Evolutionary conservation across 176 grass and related monocot species (phyloP), one percentile per base, ranked within the genome.

Genomic region (Bromus sterilis): DNA sequence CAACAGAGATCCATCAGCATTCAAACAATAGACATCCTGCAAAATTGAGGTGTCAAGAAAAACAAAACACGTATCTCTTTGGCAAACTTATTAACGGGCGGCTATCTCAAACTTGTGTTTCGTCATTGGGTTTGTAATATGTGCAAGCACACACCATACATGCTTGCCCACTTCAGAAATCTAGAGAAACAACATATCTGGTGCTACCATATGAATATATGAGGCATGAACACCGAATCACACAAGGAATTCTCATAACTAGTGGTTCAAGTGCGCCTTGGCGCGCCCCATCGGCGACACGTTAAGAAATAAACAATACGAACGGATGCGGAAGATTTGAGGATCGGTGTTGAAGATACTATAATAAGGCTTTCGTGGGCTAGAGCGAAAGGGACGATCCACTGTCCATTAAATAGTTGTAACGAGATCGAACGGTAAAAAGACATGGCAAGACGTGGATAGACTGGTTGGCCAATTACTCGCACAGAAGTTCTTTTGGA

Each of bases 1-100:
- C 1, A 95, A 95, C 21, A 98, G 79, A 76, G 88, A 94, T 37
- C 92, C 95, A 77, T 98, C 95, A 75, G 92, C 84, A 88, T 95
- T 98, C 63, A 98, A 88, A 79, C 90, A 93, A 86, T 91, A 95
- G 60, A 98, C 82, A 89, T 95, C 92, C 95, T 98, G 86, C 62
- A 90, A 90, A 84, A 62, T 15, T 36, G 64, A 56, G 24, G 46
- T 18, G 11, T 72, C 37, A 85, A 84, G 64, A 67, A 42, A 80
- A 64, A 74, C 12, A 25, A 77, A 90, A 75, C 13, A 79, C 20
- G 80, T 7, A 60, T 28, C 33, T 66, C 26, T 56, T 26, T 71
- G 23, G 4, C 20, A 34, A 68, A 82, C 42, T 77, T 76, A 61
- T 66, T 43, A 34, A 58, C 25, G 30, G 35, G 49, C 0, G 0